Base-by-base conservation (phyloP, 2,329 filamentous ascomycete genomes). In the Xylariaceae sp. region DNA sequence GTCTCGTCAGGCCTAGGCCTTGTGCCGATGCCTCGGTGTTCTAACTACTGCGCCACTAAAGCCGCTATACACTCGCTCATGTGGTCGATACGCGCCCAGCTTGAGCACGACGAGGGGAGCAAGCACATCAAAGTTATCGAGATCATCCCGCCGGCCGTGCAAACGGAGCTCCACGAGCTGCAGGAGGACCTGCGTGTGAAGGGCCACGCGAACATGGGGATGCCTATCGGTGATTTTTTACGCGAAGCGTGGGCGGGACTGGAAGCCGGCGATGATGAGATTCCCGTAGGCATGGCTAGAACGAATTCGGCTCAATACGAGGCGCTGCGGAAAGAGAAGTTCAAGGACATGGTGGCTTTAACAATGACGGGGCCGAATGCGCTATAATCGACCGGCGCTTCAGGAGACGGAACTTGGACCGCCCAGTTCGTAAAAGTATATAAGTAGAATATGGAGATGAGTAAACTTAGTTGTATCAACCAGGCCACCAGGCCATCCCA, bases 31-130 rank as follows among this genome's bases (percentile, higher is more conserved):
- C 67, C 73, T 16, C 67, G 71, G 0, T 74, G 79, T 61, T 74
- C 77, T 1, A 80, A 78, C 37, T 85, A 84, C 71, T 82, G 76
- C 50, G 79, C 79, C 1, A 77, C 77, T 9, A 85, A 84, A 63
- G 77, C 81, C 0, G 82, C 81, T 2, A 66, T 84, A 40, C 79
- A 82, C 62, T 71, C 71, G 3, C 80, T 81, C 48, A 63, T 74
- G 21, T 73, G 80, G 55, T 77, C 73, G 43, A 63, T 81, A 18
- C 71, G 79, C 5, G 70, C 77, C 50, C 73, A 80, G 65, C 69
- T 83, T 19, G 60, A 62, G 7, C 48, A 46, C 40, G 60, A 69
- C 50, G 45, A 43, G 10, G 62, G 61, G 9, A 71, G 66, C 12
- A 54, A 58, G 2, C 71, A 73, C 54, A 56, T 76, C 41, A 61